Conservation (phyloP, 192 early-diverging fungal genomes). For the Linnemannia schmuckeri region DNA sequence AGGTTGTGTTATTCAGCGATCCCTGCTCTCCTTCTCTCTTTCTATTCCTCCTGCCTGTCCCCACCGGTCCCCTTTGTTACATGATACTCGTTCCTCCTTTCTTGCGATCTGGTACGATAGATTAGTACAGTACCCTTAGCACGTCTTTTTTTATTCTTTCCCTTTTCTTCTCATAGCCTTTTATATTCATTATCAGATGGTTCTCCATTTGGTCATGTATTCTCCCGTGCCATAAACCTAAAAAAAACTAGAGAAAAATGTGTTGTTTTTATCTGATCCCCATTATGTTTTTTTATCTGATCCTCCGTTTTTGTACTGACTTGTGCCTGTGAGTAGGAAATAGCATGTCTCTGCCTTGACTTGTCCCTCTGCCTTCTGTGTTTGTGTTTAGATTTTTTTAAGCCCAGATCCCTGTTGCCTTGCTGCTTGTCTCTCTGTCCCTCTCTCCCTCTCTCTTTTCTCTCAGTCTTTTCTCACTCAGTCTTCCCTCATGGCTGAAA, state of each 20-base stretch:
- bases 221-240: conserved; percentile 4
- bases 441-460: neutral
- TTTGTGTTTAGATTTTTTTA: neutral
- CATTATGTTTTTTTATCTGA: neutral
- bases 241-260: neutral
- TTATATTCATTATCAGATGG: neutral
- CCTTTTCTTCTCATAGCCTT: neutral
- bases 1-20: neutral
- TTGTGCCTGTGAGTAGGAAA: neutral
- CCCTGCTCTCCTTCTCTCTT: neutral
- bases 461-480: no score
- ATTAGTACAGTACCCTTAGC: neutral
- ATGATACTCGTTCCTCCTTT: no score
- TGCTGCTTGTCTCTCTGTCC: neutral
- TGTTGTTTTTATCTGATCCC: neutral
- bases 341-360: no score
- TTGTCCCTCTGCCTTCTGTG: neutral
- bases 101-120: no score
- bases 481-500: neutral
- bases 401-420: neutral
- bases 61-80: neutral
- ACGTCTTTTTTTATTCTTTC: neutral
- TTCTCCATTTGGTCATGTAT: neutral
- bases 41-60: neutral
- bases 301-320: neutral